Percentiles rank a stretch among this genome's conserved stretches.
These are phyloP conservation scores for Conringia planisiliqua DNA, from an alignment of 345 rosid genomes.

Conservation along the genomic window DNA sequence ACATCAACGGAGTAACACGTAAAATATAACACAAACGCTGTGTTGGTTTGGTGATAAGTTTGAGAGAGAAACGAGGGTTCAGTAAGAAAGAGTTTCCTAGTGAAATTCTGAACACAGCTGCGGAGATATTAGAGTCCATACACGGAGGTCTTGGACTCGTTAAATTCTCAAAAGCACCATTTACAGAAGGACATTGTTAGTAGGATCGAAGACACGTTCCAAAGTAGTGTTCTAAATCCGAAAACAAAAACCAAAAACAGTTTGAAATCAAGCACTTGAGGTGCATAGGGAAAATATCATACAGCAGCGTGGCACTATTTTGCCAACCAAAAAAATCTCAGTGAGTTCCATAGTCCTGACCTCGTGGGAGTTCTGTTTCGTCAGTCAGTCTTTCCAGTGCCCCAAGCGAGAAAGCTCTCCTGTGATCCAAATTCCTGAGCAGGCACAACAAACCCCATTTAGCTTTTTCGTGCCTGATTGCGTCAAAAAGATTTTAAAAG, in stretches of 20 bases:
- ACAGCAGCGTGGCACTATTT: slow-evolving; percentile 7
- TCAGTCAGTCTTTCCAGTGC: slow-evolving; percentile 54
- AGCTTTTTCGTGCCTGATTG: not conserved
- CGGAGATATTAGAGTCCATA: not conserved
- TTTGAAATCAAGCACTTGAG: not conserved
- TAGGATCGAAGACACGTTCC: not conserved
- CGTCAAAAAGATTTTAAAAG: not conserved
- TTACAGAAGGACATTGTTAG: not conserved
- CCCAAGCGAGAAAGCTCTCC: slow-evolving; percentile 86
- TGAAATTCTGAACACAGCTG: not conserved
- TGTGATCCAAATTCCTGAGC: slow-evolving; percentile 89
- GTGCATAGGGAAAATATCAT: not conserved
- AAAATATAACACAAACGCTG: not conserved
- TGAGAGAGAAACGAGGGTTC: not conserved
- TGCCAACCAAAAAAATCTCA: slow-evolving; percentile 20
- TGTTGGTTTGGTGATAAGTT: not conserved
- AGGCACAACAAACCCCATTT: not conserved
- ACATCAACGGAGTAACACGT: not conserved
- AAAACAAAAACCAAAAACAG: not conserved
- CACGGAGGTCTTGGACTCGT: not conserved
- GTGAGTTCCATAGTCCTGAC: not conserved
- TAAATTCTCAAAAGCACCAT: not conserved
- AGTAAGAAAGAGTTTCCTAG: not conserved
- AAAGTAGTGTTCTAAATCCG: not conserved
- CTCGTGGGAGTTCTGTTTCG: not conserved